phyloP scores from a whole-genome alignment of 148 eudicot genomes.

The Simmondsia chinensis region DNA sequence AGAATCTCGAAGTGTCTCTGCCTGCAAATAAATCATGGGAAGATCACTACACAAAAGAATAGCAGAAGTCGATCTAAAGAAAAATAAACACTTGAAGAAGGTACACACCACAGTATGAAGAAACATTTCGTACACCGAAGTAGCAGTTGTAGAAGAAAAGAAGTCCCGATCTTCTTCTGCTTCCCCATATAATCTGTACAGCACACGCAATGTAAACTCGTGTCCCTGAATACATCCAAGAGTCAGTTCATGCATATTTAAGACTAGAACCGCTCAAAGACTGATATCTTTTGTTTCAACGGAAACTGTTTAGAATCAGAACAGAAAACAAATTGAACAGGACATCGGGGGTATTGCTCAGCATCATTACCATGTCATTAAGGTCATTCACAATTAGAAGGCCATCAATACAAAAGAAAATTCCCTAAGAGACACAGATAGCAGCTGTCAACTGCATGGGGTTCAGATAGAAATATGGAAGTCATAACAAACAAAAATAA shows the following conservation, averaged over 20 bases:
- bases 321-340: too few relatives aligned
- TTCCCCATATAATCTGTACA: constrained; percentile 78
- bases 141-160: constrained; percentile 79
- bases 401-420: too few relatives aligned
- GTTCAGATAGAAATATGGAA: too few relatives aligned
- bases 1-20: constrained; percentile 79
- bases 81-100: neutral
- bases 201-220: constrained; percentile 93
- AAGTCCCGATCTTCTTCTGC: constrained; percentile 91
- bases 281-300: neutral
- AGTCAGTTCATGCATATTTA: constrained; percentile 14
- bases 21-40: constrained; percentile 33
- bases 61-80: neutral
- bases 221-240: constrained; percentile 62
- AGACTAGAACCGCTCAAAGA: neutral
- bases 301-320: neutral
- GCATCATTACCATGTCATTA: too few relatives aligned
- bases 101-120: constrained; percentile 73
- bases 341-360: too few relatives aligned
- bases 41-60: constrained; percentile 5
- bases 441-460: too few relatives aligned
- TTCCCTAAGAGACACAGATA: too few relatives aligned
- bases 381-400: too few relatives aligned
- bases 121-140: constrained; percentile 83
- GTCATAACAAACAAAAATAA: too few relatives aligned